These are phyloP conservation scores for Chamaecyparis obtusa DNA, from an alignment of 75 land plant species.

Conservation along the genomic window DNA sequence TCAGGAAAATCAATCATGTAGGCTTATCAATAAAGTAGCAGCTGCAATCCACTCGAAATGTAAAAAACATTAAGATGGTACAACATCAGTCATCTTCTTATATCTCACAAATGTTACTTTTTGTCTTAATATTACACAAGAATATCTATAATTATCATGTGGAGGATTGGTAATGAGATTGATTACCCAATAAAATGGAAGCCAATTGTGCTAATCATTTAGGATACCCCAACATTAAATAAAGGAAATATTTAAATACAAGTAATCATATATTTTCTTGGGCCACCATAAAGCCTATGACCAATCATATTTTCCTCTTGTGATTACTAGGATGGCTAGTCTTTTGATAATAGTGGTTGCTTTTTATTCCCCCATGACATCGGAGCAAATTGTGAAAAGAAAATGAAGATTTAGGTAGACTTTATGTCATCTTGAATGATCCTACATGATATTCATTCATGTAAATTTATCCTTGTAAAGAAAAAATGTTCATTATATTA, in stretches of 20 bases:
- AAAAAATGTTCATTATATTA: too few species aligned
- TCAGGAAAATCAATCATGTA: not conserved
- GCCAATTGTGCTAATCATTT: not conserved
- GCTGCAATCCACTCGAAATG: too few species aligned
- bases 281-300: not conserved
- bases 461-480: too few species aligned
- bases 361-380: too few species aligned
- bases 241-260: not conserved
- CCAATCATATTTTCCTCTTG: not conserved
- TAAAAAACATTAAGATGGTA: not conserved
- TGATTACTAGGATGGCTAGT: not conserved
- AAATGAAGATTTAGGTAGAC: too few species aligned
- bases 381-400: too few species aligned
- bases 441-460: too few species aligned
- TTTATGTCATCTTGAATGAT: too few species aligned
- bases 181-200: not conserved
- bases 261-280: not conserved
- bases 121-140: not conserved
- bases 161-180: not conserved
- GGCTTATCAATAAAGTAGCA: not conserved
- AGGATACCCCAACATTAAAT: too few species aligned
- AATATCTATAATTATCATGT: not conserved
- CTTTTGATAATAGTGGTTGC: too few species aligned
- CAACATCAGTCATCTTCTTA: not conserved
- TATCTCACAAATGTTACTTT: not conserved